Evolutionary conservation across 495 filamentous ascomycete species (phyloP).

Genomic region (Annulohypoxylon nitens): DNA sequence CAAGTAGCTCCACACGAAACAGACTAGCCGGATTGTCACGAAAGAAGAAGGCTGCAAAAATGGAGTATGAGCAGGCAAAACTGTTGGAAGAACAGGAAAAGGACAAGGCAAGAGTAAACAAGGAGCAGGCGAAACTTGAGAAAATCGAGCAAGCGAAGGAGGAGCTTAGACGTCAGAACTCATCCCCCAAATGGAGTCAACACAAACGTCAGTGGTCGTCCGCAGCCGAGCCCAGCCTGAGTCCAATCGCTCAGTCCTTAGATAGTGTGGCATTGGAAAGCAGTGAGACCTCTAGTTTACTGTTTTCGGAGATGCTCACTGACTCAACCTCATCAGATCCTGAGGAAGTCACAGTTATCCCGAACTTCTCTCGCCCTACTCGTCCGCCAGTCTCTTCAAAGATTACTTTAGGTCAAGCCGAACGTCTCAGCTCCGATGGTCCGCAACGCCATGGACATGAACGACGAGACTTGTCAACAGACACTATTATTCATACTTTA

Average conservation of each 20-base stretch:
- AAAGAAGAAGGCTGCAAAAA: slow-evolving; percentile 46
- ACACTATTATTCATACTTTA: slow-evolving; percentile 46
- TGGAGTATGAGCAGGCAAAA: slow-evolving; percentile 51
- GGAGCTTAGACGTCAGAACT: slow-evolving; percentile 50
- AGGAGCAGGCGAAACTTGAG: slow-evolving; percentile 51
- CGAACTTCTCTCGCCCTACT: slow-evolving; percentile 46
- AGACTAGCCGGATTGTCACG: slow-evolving; percentile 49
- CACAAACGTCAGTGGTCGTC: slow-evolving; percentile 63
- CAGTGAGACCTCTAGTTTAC: slow-evolving; percentile 49
- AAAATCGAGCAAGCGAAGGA: slow-evolving; percentile 54
- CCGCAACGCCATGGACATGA: slow-evolving; percentile 5
- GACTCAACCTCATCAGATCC: slow-evolving; percentile 34
- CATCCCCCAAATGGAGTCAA: slow-evolving; percentile 56
- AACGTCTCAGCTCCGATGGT: slow-evolving; percentile 39
- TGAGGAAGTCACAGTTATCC: slow-evolving; percentile 25
- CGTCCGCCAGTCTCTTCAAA: slow-evolving; percentile 37
- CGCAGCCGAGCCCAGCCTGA: slow-evolving; percentile 60
- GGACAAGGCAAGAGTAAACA: slow-evolving; percentile 46
- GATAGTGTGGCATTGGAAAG: slow-evolving; percentile 44
- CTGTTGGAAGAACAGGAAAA: slow-evolving; percentile 49
- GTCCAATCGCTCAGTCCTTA: slow-evolving; percentile 61
- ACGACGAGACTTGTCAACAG: slow-evolving; percentile 36
- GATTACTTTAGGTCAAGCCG: slow-evolving; percentile 36
- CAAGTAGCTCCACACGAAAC: slow-evolving; percentile 33
- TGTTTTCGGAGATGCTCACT: slow-evolving; percentile 37